These are phyloP conservation scores for Xylaria sp. DNA, from an alignment of 2,329 filamentous ascomycete species.

Conservation along the genomic window DNA sequence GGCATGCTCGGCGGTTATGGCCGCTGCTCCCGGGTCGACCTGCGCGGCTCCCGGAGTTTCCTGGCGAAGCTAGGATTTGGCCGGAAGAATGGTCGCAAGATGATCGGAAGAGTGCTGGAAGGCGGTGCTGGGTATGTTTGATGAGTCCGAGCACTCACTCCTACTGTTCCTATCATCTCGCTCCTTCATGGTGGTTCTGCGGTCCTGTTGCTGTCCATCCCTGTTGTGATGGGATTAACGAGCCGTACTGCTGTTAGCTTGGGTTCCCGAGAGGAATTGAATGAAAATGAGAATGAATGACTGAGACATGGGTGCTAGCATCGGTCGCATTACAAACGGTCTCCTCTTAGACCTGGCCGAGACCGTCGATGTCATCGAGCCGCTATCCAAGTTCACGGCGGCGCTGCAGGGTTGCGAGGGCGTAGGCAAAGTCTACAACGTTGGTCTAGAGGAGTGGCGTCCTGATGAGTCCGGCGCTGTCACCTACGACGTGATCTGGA, in stretches of 20 bases:
- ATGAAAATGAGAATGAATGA: not conserved
- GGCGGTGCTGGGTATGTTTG: conserved; percentile 39
- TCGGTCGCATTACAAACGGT: conserved; percentile 75
- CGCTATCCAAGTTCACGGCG: conserved; percentile 73
- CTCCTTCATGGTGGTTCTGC: not conserved
- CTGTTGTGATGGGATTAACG: not conserved
- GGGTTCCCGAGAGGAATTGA: not conserved
- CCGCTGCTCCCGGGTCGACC: conserved; percentile 62
- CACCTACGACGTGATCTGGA: conserved; percentile 78
- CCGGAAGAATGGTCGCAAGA: conserved; percentile 30
- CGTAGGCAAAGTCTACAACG: conserved; percentile 59
- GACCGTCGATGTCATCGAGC: conserved; percentile 78
- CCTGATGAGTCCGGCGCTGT: conserved; percentile 36
- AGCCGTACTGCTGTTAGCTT: not conserved
- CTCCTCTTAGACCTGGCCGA: conserved; percentile 67
- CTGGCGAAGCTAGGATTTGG: conserved; percentile 59
- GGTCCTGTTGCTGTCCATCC: not conserved
- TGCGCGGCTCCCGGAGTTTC: conserved; percentile 66
- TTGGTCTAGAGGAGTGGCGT: conserved; percentile 68
- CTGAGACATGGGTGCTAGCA: conserved; percentile 42
- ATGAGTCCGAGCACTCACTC: no score
- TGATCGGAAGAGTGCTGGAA: conserved; percentile 32
- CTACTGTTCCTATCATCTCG: not conserved
- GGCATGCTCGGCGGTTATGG: conserved; percentile 75
- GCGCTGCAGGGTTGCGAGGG: conserved; percentile 53